phyloP scores from a whole-genome alignment of 2,329 filamentous ascomycete species.

The Aspergillus pseudotamarii region DNA sequence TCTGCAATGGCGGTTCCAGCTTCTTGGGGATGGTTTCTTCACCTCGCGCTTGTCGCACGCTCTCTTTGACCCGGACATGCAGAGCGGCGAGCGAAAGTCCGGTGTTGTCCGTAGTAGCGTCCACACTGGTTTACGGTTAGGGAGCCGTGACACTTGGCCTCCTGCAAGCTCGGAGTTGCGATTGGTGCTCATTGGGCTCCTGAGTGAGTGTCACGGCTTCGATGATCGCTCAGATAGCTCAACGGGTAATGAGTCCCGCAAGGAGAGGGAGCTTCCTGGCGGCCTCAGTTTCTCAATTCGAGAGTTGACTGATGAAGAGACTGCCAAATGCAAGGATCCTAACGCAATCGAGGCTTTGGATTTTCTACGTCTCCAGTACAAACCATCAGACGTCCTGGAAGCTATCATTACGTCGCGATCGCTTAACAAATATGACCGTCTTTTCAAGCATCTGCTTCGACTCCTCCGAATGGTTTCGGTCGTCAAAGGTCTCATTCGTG shows the following conservation, averaged over 20 bases:
- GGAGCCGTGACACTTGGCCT: constrained; percentile 83
- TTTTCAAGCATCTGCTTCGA: constrained; percentile 80
- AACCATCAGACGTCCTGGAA: constrained; percentile 70
- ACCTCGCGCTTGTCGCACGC: constrained; percentile 77
- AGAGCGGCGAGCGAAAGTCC: constrained; percentile 72
- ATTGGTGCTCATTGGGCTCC: constrained; percentile 80
- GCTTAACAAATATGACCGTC: constrained; percentile 77
- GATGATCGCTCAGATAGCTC: constrained; percentile 21
- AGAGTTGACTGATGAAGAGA: constrained; percentile 75
- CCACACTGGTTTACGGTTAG: constrained; percentile 79
- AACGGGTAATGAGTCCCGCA: constrained; percentile 26
- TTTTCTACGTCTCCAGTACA: constrained; percentile 86
- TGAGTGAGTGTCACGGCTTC: constrained; percentile 71
- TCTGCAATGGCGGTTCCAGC: constrained; percentile 77
- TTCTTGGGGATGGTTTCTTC: constrained; percentile 84
- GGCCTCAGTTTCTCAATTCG: constrained; percentile 82
- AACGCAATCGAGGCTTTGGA: constrained; percentile 86
- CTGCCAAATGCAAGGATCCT: constrained; percentile 80
- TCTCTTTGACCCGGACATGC: constrained; percentile 80
- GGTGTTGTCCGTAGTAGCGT: constrained; percentile 71
- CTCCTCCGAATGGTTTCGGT: constrained; percentile 79
- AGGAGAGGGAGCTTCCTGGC: constrained; percentile 59
- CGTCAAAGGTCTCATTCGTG: constrained; percentile 65
- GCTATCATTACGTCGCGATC: constrained; percentile 71
- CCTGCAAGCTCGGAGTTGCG: constrained; percentile 93